Conservation (phyloP, 352 stramenopile genomes). For the Pythium insidiosum region DNA sequence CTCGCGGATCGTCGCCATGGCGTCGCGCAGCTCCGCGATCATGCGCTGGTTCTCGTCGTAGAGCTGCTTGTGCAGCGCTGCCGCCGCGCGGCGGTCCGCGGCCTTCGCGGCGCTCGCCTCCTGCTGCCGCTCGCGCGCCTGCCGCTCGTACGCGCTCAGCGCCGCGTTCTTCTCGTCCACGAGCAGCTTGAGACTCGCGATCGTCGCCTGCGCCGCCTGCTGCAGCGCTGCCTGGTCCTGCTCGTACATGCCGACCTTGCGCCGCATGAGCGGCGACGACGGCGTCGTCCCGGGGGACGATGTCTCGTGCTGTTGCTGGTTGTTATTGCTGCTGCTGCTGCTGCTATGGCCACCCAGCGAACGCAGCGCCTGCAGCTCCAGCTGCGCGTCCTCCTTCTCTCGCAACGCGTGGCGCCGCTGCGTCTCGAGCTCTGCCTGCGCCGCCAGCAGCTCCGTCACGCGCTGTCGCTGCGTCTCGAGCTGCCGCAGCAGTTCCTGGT, state of each 20-base stretch:
- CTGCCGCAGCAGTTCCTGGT: constrained; percentile 40
- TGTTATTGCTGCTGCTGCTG: constrained; percentile 2
- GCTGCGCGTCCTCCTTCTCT: constrained; percentile 37
- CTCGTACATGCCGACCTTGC: constrained; percentile 68
- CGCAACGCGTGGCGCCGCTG: constrained; percentile 31
- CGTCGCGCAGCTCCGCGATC: constrained; percentile 64
- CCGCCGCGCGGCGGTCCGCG: constrained; percentile 41
- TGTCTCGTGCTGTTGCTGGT: constrained; percentile 13
- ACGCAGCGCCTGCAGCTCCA: constrained; percentile 8
- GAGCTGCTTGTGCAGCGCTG: constrained; percentile 55
- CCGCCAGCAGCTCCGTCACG: constrained; percentile 29
- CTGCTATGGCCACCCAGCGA: background rate
- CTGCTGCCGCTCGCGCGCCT: constrained; percentile 34
- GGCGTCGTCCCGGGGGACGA: too few species aligned
- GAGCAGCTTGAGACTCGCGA: constrained; percentile 75
- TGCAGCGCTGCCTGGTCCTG: constrained; percentile 67
- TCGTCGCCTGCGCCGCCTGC: constrained; percentile 65
- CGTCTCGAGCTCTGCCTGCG: constrained; percentile 33
- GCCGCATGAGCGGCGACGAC: constrained; percentile 37
- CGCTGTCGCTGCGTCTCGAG: constrained; percentile 31
- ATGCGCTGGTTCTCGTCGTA: constrained; percentile 75
- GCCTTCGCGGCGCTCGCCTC: constrained; percentile 40
- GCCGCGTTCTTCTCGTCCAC: constrained; percentile 69
- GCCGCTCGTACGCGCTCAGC: constrained; percentile 51
- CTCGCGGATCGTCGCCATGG: constrained; percentile 51